phyloP scores from a whole-genome alignment of 352 stramenopile species.

The Globisporangium rhizosaccharum region DNA sequence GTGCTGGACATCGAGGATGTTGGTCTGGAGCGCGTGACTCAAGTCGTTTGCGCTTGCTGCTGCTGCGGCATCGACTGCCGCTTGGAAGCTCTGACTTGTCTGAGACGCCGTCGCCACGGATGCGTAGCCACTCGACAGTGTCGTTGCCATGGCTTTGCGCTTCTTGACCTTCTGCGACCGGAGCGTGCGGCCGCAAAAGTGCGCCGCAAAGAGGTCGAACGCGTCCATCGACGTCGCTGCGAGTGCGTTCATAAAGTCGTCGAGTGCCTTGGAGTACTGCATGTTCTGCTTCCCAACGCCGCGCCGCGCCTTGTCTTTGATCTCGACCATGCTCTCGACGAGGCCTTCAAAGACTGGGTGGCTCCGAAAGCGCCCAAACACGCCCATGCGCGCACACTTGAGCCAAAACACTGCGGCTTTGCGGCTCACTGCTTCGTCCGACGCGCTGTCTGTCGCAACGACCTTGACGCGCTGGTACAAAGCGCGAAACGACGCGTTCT shows the following conservation, averaged over 20 bases:
- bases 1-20: slow-evolving; percentile 7
- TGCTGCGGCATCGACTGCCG: not conserved
- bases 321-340: slow-evolving; percentile 73
- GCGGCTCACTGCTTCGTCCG: slow-evolving; percentile 26
- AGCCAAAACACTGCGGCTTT: slow-evolving; percentile 52
- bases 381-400: slow-evolving; percentile 60
- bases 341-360: slow-evolving; percentile 74
- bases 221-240: slow-evolving; percentile 59
- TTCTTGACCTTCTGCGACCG: slow-evolving; percentile 75
- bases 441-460: slow-evolving; percentile 1
- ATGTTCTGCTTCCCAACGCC: slow-evolving; percentile 85
- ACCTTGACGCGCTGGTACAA: slow-evolving; percentile 62
- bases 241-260: slow-evolving; percentile 69
- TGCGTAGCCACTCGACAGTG: not conserved
- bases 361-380: slow-evolving; percentile 65
- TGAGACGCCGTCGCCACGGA: not conserved
- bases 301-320: slow-evolving; percentile 77
- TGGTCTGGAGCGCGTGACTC: slow-evolving; percentile 1
- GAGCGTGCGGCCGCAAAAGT: slow-evolving; percentile 69
- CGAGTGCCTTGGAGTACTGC: slow-evolving; percentile 64
- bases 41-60: not conserved
- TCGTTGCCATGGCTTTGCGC: slow-evolving; percentile 18
- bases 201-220: slow-evolving; percentile 68
- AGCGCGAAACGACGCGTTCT: slow-evolving; percentile 64
- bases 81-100: not conserved